Evolutionary conservation across 2,329 filamentous ascomycete genomes (phyloP), one percentile per base, ranked within the genome.

Genomic region (Eurotiales sp.): DNA sequence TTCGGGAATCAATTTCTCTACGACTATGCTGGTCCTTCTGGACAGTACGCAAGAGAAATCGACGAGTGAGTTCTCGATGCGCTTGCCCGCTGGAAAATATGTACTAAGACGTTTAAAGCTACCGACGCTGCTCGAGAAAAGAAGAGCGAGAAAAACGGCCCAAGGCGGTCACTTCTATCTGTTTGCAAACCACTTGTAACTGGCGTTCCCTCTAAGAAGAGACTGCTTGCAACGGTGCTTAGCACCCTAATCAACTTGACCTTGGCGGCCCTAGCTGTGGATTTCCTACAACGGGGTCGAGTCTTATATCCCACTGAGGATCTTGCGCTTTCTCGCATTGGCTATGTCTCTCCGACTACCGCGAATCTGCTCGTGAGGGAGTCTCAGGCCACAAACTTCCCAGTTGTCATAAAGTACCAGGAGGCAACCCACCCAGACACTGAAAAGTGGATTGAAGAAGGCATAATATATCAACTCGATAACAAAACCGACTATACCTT

Each of bases 351-450:
- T 4, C 81, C 88, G 15, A 81, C 78, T 0, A 86, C 86, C 51
- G 93, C 90, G 19, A 90, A 84, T 55, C 78, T 99, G 34, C 73
- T 99, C 23, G 77, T 99, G 42, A 82, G 93, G 52, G 93, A 97
- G 68, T 90, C 93, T 1, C 82, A 95, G 59, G 77, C 82, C 46
- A 66, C 79, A 29, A 83, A 87, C 60, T 80, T 95, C 64, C 90
- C 91, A 0, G 71, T 96, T n/a, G 84, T 77, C 1, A 73, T 93
- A 8, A 85, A 87, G 46, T 83, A 81, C 57, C 70, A 75, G 34
- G 67, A 73, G 46, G 64, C 64, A 5, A 64, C 71, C 34, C 49
- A 61, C 15, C 55, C 57, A 1, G 53, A 58, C 15, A 42, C 68
- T 55, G 57, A 54, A 0, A 63, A 77, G 8, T 92, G 88, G 88